A percentile compares a stretch with the other conserved stretches of the same genome.
These are phyloP conservation scores for Ceratobasidium sp. DNA, from an alignment of 1,284 basidiomycete species.

Conservation along the genomic window DNA sequence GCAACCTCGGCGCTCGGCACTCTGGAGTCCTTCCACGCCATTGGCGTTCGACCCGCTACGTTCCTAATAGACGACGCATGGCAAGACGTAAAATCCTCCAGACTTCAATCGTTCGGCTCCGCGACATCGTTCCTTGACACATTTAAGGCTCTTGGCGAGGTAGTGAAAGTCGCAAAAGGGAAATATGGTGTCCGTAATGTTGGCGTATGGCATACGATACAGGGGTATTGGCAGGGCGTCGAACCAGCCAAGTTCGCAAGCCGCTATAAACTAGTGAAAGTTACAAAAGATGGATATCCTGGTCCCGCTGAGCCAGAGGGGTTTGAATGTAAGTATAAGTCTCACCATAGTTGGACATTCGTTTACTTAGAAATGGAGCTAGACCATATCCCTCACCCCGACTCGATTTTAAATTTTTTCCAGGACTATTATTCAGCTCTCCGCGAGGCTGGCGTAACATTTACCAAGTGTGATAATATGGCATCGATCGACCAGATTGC, in stretches of 20 bases:
- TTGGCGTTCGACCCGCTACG: slow-evolving; percentile 44
- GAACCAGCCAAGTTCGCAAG: slow-evolving; percentile 46
- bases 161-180: slow-evolving; percentile 44
- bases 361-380: background rate
- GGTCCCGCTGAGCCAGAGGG: slow-evolving; percentile 46
- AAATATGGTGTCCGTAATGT: slow-evolving; percentile 45
- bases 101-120: slow-evolving; percentile 46
- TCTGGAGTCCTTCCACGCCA: slow-evolving; percentile 37
- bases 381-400: slow-evolving; percentile 48
- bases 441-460: slow-evolving; percentile 42
- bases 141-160: slow-evolving; percentile 40
- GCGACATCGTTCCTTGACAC: slow-evolving; percentile 43
- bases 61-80: slow-evolving; percentile 49
- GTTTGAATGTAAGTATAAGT: slow-evolving; percentile 36
- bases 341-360: background rate
- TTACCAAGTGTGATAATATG: slow-evolving; percentile 49
- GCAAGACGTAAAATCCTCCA: slow-evolving; percentile 45
- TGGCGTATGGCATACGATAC: slow-evolving; percentile 49
- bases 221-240: slow-evolving; percentile 48
- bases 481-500: slow-evolving; percentile 47
- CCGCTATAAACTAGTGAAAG: slow-evolving; percentile 47
- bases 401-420: slow-evolving; percentile 44
- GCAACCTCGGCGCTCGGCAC: slow-evolving; percentile 43
- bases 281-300: slow-evolving; percentile 49
- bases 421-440: slow-evolving; percentile 46